These are phyloP conservation scores for Cyberlindnera mycetangii DNA, from an alignment of 805 yeast species.

Conservation along the genomic window DNA sequence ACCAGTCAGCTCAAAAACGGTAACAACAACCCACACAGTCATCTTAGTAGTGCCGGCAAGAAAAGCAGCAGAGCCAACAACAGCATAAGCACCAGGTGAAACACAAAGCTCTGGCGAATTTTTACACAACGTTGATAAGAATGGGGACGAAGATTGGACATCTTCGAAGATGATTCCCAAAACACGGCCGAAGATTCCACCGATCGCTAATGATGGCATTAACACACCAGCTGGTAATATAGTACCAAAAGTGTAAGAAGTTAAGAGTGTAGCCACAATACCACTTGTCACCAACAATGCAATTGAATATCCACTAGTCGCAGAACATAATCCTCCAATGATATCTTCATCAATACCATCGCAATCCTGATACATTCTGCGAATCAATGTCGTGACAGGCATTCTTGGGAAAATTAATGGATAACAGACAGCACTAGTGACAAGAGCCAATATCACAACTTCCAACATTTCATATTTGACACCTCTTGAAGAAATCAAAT, in stretches of 20 bases:
- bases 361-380: slow-evolving; percentile 72
- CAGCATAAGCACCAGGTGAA: slow-evolving; percentile 85
- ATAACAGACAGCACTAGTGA: slow-evolving; percentile 55
- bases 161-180: slow-evolving; percentile 50
- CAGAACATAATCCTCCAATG: slow-evolving; percentile 29
- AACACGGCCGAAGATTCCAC: slow-evolving; percentile 57
- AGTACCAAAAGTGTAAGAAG: slow-evolving; percentile 68
- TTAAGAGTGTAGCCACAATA: slow-evolving; percentile 53
- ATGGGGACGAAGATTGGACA: slow-evolving; percentile 39
- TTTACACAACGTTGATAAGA: slow-evolving; percentile 37
- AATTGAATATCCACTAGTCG: slow-evolving; percentile 6
- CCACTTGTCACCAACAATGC: slow-evolving; percentile 20
- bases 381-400: slow-evolving; percentile 54
- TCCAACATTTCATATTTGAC: slow-evolving; percentile 43
- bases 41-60: slow-evolving; percentile 78
- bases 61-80: slow-evolving; percentile 84
- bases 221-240: slow-evolving; percentile 66
- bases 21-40: slow-evolving; percentile 76
- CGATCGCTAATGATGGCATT: slow-evolving; percentile 61
- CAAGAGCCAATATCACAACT: slow-evolving; percentile 42
- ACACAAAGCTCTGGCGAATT: slow-evolving; percentile 52
- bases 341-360: slow-evolving; percentile 23
- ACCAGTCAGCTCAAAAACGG: slow-evolving; percentile 81
- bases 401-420: slow-evolving; percentile 52
- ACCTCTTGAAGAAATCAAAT: slow-evolving; percentile 20